phyloP scores from a whole-genome alignment of 2,329 filamentous ascomycete species.

The Periconia digitata region DNA sequence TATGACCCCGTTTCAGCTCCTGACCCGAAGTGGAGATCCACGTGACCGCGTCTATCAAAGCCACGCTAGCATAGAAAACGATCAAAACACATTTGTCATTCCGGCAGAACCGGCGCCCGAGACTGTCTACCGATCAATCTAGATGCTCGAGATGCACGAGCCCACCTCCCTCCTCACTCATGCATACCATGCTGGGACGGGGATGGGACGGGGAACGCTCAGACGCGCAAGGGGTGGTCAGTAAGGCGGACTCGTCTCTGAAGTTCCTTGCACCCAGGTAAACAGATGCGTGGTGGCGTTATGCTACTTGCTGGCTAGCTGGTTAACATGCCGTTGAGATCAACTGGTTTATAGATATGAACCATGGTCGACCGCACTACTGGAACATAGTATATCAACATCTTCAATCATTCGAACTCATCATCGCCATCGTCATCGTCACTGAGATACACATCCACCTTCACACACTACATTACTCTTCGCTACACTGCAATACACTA shows the following conservation, averaged over 20 bases:
- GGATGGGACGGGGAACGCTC: conserved; percentile 2
- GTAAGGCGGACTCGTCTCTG: conserved; percentile 3
- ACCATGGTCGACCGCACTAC: conserved; percentile 17
- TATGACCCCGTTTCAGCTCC: neutral
- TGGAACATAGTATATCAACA: conserved; percentile 1
- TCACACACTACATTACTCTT: conserved; percentile 1
- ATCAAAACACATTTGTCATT: neutral
- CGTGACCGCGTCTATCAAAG: neutral
- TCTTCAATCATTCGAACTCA: neutral
- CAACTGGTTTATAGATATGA: conserved; percentile 14
- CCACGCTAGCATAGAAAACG: neutral
- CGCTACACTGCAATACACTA: neutral
- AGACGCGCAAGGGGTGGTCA: conserved; percentile 3
- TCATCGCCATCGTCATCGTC: neutral
- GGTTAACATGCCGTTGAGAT: conserved; percentile 3
- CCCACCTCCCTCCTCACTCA: neutral
- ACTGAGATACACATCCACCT: conserved; percentile 3
- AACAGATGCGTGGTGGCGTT: neutral
- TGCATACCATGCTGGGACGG: neutral
- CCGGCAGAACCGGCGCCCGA: neutral
- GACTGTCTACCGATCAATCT: neutral
- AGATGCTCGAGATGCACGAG: neutral
- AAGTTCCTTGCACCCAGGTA: conserved; percentile 3
- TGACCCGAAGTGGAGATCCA: neutral
- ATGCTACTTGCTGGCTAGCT: neutral